These are phyloP conservation scores for Xylariaceae sp. DNA, from an alignment of 2,329 filamentous ascomycete species.

Conservation along the genomic window DNA sequence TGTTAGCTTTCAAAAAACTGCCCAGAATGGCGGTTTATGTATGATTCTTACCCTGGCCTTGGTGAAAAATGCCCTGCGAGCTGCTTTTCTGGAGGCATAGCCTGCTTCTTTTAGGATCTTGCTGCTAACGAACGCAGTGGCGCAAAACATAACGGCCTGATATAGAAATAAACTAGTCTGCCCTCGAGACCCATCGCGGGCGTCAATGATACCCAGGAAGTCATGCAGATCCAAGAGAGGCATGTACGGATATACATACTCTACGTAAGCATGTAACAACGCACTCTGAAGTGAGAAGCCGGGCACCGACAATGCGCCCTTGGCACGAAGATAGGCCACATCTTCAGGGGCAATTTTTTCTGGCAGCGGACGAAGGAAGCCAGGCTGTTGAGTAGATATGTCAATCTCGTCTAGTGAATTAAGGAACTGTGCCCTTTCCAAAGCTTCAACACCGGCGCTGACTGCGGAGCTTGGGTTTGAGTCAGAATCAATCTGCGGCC, in stretches of 20 bases:
- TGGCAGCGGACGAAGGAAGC: slow-evolving; percentile 82
- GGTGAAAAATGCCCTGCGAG: slow-evolving; percentile 87
- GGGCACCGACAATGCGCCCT: slow-evolving; percentile 84
- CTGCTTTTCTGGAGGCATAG: slow-evolving; percentile 78
- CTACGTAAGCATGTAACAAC: slow-evolving; percentile 80
- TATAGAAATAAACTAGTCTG: slow-evolving; percentile 86
- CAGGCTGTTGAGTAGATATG: slow-evolving; percentile 59
- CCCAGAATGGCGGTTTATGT: slow-evolving; percentile 6
- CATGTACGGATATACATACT: slow-evolving; percentile 95
- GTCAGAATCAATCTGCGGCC: slow-evolving; percentile 35
- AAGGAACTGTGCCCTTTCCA: slow-evolving; percentile 52
- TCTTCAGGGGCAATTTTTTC: slow-evolving; percentile 80
- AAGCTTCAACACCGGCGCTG: slow-evolving; percentile 38
- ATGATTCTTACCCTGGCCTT: slow-evolving; percentile 74
- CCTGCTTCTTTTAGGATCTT: slow-evolving; percentile 77
- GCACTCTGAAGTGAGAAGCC: slow-evolving; percentile 75
- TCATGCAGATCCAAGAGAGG: slow-evolving; percentile 76
- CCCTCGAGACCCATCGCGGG: slow-evolving; percentile 71
- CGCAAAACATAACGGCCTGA: slow-evolving; percentile 94
- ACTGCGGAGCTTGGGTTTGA: slow-evolving; percentile 32
- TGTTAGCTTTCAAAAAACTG: slow-evolving; percentile 25
- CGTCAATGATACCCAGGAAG: slow-evolving; percentile 66
- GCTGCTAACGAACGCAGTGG: slow-evolving; percentile 86
- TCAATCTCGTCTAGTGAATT: slow-evolving; percentile 57
- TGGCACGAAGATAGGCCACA: slow-evolving; percentile 80